Evolutionary conservation across 2,329 filamentous ascomycete species (phyloP).

Genomic region (Alternaria hordeiaustralica): DNA sequence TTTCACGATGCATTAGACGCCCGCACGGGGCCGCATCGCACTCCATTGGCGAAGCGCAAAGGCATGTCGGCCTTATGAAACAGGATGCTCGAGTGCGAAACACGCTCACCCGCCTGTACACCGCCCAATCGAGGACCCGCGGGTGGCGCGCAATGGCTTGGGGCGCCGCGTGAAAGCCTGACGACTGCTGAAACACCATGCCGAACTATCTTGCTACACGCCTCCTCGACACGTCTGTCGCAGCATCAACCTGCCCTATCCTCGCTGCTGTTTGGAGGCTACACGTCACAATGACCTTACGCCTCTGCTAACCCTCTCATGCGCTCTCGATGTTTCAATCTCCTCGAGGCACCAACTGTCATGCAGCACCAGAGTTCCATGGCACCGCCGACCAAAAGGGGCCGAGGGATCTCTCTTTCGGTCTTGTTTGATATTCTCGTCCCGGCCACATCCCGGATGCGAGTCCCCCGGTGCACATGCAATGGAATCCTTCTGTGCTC

Average conservation of each 20-base stretch:
- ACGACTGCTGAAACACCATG: slow-evolving; percentile 23
- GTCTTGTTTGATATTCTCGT: slow-evolving; percentile 1
- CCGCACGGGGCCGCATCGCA: not conserved
- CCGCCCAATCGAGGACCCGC: slow-evolving; percentile 14
- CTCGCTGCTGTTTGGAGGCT: slow-evolving; percentile 7
- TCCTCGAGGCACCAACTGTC: not conserved
- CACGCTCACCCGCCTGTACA: slow-evolving; percentile 18
- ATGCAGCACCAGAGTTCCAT: slow-evolving; percentile 1
- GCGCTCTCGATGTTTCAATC: not conserved
- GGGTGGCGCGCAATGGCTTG: not conserved
- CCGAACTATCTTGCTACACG: slow-evolving; percentile 17
- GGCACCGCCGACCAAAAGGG: not conserved
- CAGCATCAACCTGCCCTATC: slow-evolving; percentile 13
- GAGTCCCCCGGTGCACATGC: slow-evolving; percentile 1
- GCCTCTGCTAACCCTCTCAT: not conserved
- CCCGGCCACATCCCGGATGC: not conserved
- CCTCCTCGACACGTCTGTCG: slow-evolving; percentile 13
- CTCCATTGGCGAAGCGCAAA: slow-evolving; percentile 24
- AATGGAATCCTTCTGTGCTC: slow-evolving; percentile 18
- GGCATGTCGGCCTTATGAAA: slow-evolving; percentile 10
- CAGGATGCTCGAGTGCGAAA: slow-evolving; percentile 24
- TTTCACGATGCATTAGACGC: slow-evolving; percentile 16
- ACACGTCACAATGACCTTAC: not conserved
- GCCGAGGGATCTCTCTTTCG: not conserved
- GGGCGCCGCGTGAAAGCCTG: not conserved